phyloP scores from a whole-genome alignment of 2,329 filamentous ascomycete genomes.

The Pezicula rhizophila region DNA sequence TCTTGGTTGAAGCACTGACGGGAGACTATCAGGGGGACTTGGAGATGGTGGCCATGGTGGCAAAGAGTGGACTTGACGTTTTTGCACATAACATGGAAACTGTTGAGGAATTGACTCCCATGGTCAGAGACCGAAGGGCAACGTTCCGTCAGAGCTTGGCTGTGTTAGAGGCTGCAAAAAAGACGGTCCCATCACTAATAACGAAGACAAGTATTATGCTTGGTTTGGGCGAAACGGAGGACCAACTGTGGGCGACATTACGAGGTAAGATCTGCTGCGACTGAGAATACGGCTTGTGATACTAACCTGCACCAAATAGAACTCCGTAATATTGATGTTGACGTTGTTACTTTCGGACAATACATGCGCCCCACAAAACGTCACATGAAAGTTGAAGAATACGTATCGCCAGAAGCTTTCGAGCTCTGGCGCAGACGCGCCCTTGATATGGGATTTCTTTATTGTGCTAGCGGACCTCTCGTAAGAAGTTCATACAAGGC shows the following conservation, averaged over 20 bases:
- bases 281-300: neutral
- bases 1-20: slow-evolving; percentile 78
- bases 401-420: slow-evolving; percentile 86
- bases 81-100: slow-evolving; percentile 98
- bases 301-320: slow-evolving; percentile 41
- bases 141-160: slow-evolving; percentile 80
- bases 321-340: slow-evolving; percentile 73
- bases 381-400: slow-evolving; percentile 94
- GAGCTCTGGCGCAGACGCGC: slow-evolving; percentile 87
- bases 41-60: slow-evolving; percentile 82
- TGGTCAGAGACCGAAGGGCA: slow-evolving; percentile 82
- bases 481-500: slow-evolving; percentile 97
- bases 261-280: slow-evolving; percentile 43
- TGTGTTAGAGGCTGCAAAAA: slow-evolving; percentile 78
- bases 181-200: slow-evolving; percentile 67
- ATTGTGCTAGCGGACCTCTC: slow-evolving; percentile 88
- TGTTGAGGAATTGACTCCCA: slow-evolving; percentile 81
- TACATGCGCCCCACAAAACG: slow-evolving; percentile 99
- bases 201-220: slow-evolving; percentile 99
- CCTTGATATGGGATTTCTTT: slow-evolving; percentile 91
- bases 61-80: slow-evolving; percentile 83
- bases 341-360: slow-evolving; percentile 98
- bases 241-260: slow-evolving; percentile 75
- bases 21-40: slow-evolving; percentile 82
- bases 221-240: slow-evolving; percentile 85